These are phyloP conservation scores for Calocybe gambosa DNA, from an alignment of 1,284 basidiomycete genomes.

Conservation along the genomic window DNA sequence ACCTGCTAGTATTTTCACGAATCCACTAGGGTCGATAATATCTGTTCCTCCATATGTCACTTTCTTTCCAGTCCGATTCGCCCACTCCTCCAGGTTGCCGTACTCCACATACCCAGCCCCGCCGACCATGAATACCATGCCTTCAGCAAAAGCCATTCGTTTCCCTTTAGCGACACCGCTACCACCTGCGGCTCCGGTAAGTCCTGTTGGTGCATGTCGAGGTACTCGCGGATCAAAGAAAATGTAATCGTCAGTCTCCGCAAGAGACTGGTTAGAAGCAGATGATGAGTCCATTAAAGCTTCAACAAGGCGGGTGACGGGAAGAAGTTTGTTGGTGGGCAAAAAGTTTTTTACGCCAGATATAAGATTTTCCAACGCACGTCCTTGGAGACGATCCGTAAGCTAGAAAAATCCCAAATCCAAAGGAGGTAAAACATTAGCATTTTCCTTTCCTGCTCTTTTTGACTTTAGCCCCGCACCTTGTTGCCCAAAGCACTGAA, in stretches of 20 bases:
- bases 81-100: slow-evolving; percentile 93
- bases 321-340: slow-evolving; percentile 90
- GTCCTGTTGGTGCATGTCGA: slow-evolving; percentile 45
- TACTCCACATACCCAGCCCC: slow-evolving; percentile 98
- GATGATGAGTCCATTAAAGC: slow-evolving; percentile 95
- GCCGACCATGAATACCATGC: slow-evolving; percentile 93
- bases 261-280: slow-evolving; percentile 87
- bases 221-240: slow-evolving; percentile 88
- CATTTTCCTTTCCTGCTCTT: too few relatives aligned
- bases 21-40: slow-evolving; percentile 85
- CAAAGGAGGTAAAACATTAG: too few relatives aligned
- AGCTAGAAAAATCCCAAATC: slow-evolving; percentile 51
- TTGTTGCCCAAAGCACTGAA: slow-evolving; percentile 90
- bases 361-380: slow-evolving; percentile 91
- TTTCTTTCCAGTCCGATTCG: slow-evolving; percentile 68
- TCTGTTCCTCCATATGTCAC: slow-evolving; percentile 97
- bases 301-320: slow-evolving; percentile 89
- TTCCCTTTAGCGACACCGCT: slow-evolving; percentile 45
- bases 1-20: slow-evolving; percentile 64
- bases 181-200: slow-evolving; percentile 44
- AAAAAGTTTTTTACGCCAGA: slow-evolving; percentile 98
- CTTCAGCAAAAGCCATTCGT: slow-evolving; percentile 84
- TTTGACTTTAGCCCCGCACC: slow-evolving; percentile 33
- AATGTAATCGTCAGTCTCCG: slow-evolving; percentile 95
- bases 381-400: slow-evolving; percentile 90